These are phyloP conservation scores for Stygiomarasmius scandens DNA, from an alignment of 1,284 basidiomycete species.

Conservation along the genomic window DNA sequence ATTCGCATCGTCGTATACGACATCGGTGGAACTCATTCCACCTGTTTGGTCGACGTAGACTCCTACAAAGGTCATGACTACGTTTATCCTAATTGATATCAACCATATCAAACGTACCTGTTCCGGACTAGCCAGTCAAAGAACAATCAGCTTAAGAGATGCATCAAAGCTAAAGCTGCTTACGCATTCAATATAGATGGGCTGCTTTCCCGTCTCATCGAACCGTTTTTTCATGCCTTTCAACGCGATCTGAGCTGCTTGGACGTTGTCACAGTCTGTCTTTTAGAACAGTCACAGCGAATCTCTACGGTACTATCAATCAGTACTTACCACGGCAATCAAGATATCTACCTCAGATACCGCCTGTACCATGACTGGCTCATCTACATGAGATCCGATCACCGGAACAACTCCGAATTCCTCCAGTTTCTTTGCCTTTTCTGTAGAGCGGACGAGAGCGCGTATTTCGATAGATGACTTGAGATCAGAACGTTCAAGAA, in stretches of 20 bases:
- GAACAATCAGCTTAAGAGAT: conserved; percentile 1
- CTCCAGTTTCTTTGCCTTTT: conserved; percentile 43
- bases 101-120: conserved; percentile 17
- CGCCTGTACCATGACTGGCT: conserved; percentile 29
- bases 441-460: conserved; percentile 39
- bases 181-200: conserved; percentile 56
- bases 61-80: background rate
- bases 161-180: conserved; percentile 20
- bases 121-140: conserved; percentile 13
- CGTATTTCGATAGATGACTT: conserved; percentile 37
- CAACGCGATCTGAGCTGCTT: conserved; percentile 42
- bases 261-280: conserved; percentile 45
- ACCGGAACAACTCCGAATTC: conserved; percentile 35
- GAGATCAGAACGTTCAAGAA: conserved; percentile 39
- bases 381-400: conserved; percentile 42
- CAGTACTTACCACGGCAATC: conserved; percentile 31
- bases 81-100: background rate
- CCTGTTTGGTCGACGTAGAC: conserved; percentile 36
- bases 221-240: conserved; percentile 45
- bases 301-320: conserved; percentile 40
- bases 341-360: conserved; percentile 36
- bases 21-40: conserved; percentile 31
- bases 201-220: conserved; percentile 39
- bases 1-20: conserved; percentile 40
- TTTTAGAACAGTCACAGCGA: conserved; percentile 32